Conservation (phyloP, 441 rosid genomes). For the Erodium texanum region DNA sequence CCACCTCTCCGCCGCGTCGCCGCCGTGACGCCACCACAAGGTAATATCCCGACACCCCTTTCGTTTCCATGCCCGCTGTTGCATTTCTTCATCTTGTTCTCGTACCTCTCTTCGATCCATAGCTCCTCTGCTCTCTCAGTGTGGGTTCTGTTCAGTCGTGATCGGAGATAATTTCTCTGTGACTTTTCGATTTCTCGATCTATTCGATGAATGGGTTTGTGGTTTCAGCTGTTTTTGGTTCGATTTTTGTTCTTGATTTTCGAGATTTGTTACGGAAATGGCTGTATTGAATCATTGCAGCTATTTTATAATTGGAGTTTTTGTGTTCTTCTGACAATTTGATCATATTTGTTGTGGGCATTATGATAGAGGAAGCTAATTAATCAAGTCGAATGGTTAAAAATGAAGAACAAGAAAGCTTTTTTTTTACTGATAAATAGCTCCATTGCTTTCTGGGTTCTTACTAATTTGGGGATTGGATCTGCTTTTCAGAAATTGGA, state of each 20-base stretch:
- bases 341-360: not conserved
- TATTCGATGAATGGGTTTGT: not conserved
- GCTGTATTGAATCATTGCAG: not conserved
- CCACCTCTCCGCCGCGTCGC: not conserved
- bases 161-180: not conserved
- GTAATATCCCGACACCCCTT: not conserved
- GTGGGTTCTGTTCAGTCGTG: slow-evolving; percentile 1
- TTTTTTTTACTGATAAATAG: not conserved
- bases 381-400: not conserved
- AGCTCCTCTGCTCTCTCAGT: not conserved
- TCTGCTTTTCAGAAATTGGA: not conserved
- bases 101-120: not conserved
- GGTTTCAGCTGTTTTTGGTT: not conserved
- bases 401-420: not conserved
- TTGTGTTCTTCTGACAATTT: not conserved
- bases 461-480: not conserved
- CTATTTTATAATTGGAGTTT: not conserved
- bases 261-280: not conserved
- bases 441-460: not conserved
- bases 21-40: not conserved
- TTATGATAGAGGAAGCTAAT: not conserved
- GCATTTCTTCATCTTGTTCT: not conserved
- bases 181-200: not conserved
- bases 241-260: not conserved
- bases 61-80: not conserved